Evolutionary conservation across 495 filamentous ascomycete species (phyloP), one percentile per base, ranked within the genome.

Genomic region (Xylaria intraflava): DNA sequence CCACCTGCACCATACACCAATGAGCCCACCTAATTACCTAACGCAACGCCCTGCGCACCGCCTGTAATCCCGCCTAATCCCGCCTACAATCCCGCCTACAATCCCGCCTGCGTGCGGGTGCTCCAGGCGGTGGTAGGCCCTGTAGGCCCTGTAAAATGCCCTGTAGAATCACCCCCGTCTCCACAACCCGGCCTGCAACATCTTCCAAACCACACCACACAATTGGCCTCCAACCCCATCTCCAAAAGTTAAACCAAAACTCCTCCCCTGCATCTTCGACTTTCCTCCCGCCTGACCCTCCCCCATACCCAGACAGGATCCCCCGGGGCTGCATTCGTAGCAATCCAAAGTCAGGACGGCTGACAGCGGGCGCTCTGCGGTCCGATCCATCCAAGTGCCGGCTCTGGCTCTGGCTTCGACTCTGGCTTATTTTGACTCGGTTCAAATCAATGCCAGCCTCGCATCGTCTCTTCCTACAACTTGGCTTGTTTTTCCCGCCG

Each of bases 151-250:
- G n/a, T n/a, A n/a, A n/a, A n/a, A n/a, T n/a, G n/a, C n/a, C n/a
- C n/a, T n/a, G n/a, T 17, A 38, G 17, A 38, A 38, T 17, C 35
- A 17, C n/a, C 35, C 35, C 35, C 35, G 35, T 38, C 50, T 52
- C 50, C 50, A 52, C 50, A 51, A 41, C 24, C 31, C 35, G 35
- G 17, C 35, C 35, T 38, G 35, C 35, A 38, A 38, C 49, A 29
- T 27, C 40, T 52, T 38, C 20, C 49, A 52, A 16, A 53, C 24
- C 40, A 52, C 31, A 23, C 33, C 50, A 43, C 50, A 53, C 51
- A 36, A 46, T 53, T 53, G 51, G 51, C 51, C 51, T 53, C 51
- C 51, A 46, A 42, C 31, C n/a, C n/a, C 49, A 42, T 51, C 49
- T 43, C 27, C 17, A 43, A 51, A 43, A 51, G 30, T 46, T 35